Base-by-base conservation (phyloP, 768 basidiomycete genomes). In the Boletus rufocinnamomeus region DNA sequence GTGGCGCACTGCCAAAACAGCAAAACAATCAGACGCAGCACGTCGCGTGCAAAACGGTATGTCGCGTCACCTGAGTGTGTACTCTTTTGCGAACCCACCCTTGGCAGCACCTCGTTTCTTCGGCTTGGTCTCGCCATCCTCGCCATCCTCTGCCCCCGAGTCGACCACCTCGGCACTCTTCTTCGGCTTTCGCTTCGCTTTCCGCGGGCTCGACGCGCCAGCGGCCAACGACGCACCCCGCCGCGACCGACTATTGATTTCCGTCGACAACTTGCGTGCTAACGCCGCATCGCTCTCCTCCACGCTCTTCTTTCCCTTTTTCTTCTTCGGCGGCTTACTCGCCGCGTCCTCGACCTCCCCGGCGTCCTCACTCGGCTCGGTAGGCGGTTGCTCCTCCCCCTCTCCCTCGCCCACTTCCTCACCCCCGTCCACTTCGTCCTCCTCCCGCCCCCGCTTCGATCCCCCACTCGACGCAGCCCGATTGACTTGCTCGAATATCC, bases 41-140 rank as follows among this genome's bases (percentile, higher is more conserved):
- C 56, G 44, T 30, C 37, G 25, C 50, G 43, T n/a, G 57, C 52
- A 60, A 50, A 32, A 30, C 2, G 16, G 25, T 4, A 40, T 13
- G 23, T 30, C 46, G 41, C 48, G 40, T 60, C 65, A 89, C 91
- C 90, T 93, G 60, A 93, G 75, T 17, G 72, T 69, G 68, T 86
- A 91, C 66, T 89, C 88, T 72, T 93, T 93, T 49, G 82, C 83
- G 70, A 93, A 91, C 25, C 90, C 91, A 17, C 88, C 89, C 68
- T 81, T 84, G 25, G 85, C 84, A 47, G 74, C 73, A 40, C 80
- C 77, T 14, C 81, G 79, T 17, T 79, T 79, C 63, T 85, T 81
- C 68, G 77, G 77, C 72, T 82, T 82, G 45, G 69, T 56, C 73
- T 76, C 67, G 70, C 75, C 76, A 4, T 72, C 78, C 76, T 46